phyloP scores from a whole-genome alignment of 176 grass and related monocot genomes.

The Oryza australiensis region DNA sequence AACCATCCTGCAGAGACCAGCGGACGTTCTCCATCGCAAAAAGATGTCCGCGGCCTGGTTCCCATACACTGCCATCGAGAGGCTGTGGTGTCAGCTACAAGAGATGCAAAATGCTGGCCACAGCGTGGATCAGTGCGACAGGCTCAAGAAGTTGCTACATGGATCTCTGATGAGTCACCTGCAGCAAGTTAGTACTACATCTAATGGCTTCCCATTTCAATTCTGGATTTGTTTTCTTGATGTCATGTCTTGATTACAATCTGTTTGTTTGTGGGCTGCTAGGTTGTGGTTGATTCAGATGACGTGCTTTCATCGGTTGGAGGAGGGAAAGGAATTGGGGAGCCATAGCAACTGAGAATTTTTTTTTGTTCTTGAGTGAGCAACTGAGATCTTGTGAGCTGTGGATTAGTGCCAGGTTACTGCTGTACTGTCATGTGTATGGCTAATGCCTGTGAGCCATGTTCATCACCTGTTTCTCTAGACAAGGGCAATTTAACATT shows the following conservation, averaged over 20 bases:
- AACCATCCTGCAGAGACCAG: slow-evolving; percentile 58
- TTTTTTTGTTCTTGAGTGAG: neutral
- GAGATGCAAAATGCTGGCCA: slow-evolving; percentile 69
- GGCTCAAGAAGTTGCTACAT: slow-evolving; percentile 71
- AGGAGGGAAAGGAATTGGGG: slow-evolving; percentile 32
- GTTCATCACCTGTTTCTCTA: neutral
- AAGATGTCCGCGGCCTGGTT: slow-evolving; percentile 87
- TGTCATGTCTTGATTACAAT: neutral
- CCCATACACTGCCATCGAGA: slow-evolving; percentile 64
- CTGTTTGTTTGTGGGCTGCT: neutral
- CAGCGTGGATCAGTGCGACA: slow-evolving; percentile 69
- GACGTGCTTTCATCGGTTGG: slow-evolving; percentile 64
- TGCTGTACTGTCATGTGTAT: neutral
- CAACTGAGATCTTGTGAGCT: neutral
- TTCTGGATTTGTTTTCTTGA: neutral
- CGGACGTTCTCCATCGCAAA: slow-evolving; percentile 75
- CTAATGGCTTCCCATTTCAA: neutral
- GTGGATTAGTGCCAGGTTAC: neutral
- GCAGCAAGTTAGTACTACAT: slow-evolving; percentile 57
- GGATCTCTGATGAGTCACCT: slow-evolving; percentile 66
- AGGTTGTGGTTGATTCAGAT: slow-evolving; percentile 73
- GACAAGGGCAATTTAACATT: neutral
- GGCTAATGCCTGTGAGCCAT: neutral
- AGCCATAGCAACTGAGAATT: slow-evolving; percentile 22
- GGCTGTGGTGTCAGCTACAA: slow-evolving; percentile 77